phyloP scores from a whole-genome alignment of 2,329 filamentous ascomycete species.

The Dendryphion nanum region DNA sequence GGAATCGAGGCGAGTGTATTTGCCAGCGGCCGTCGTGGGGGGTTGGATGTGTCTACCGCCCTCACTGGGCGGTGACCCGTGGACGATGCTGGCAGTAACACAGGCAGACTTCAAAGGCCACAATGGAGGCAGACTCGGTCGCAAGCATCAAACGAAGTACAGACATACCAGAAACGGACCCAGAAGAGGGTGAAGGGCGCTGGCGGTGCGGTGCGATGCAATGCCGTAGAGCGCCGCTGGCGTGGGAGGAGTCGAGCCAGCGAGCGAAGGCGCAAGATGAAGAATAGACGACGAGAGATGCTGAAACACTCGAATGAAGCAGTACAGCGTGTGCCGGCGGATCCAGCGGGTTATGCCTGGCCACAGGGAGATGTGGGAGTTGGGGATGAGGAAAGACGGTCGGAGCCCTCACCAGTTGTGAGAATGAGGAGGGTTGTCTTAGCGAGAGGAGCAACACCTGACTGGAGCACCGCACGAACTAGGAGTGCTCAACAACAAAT shows the following conservation, averaged over 20 bases:
- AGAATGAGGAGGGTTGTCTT: neutral
- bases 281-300: conserved; percentile 11
- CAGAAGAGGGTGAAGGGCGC: conserved; percentile 21
- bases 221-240: conserved; percentile 37
- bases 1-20: conserved; percentile 18
- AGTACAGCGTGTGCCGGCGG: too few relatives aligned
- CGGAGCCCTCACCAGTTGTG: too few relatives aligned
- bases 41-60: conserved; percentile 29
- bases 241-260: conserved; percentile 30
- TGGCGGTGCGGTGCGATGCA: conserved; percentile 27
- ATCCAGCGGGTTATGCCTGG: too few relatives aligned
- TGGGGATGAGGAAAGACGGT: neutral
- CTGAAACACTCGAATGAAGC: too few relatives aligned
- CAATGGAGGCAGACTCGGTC: conserved; percentile 21
- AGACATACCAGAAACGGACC: conserved; percentile 33
- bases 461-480: too few relatives aligned
- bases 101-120: conserved; percentile 16
- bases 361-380: too few relatives aligned
- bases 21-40: conserved; percentile 28
- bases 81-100: conserved; percentile 19
- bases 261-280: conserved; percentile 21
- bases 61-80: conserved; percentile 23
- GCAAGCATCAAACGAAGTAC: conserved; percentile 27
- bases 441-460: neutral
- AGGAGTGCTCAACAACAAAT: too few relatives aligned